phyloP scores from a whole-genome alignment of 495 filamentous ascomycete genomes.

The Delitschia confertaspora region DNA sequence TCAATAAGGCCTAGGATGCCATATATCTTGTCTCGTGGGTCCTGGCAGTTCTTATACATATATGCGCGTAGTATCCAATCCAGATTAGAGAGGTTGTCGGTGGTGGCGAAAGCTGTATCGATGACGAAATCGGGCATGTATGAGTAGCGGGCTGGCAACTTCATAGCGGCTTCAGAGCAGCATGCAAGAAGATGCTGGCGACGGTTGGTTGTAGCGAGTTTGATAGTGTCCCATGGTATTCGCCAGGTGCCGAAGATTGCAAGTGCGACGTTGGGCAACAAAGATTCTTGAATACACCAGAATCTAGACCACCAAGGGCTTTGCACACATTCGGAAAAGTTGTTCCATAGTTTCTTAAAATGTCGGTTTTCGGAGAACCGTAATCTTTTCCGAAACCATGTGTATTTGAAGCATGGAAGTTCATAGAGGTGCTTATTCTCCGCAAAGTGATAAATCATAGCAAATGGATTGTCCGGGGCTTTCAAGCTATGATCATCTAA shows the following conservation, averaged over 20 bases:
- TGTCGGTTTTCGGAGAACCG: too few relatives aligned
- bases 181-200: not conserved
- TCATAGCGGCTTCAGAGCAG: not conserved
- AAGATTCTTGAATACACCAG: not conserved
- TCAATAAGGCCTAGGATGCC: not conserved
- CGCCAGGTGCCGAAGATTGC: not conserved
- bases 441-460: too few relatives aligned
- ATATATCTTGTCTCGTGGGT: constrained; percentile 1
- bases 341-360: too few relatives aligned
- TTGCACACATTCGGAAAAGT: too few relatives aligned
- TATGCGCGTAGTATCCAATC: not conserved
- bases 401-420: too few relatives aligned
- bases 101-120: not conserved
- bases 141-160: not conserved
- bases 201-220: not conserved
- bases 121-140: not conserved
- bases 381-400: too few relatives aligned
- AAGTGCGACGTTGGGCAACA: not conserved
- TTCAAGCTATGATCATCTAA: too few relatives aligned
- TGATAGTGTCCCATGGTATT: not conserved
- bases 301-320: not conserved
- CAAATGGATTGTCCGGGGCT: too few relatives aligned
- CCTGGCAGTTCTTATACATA: not conserved
- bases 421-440: too few relatives aligned
- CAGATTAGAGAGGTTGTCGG: not conserved